These are phyloP conservation scores for Penicillium sp. DNA, from an alignment of 2,329 filamentous ascomycete genomes.

Conservation along the genomic window DNA sequence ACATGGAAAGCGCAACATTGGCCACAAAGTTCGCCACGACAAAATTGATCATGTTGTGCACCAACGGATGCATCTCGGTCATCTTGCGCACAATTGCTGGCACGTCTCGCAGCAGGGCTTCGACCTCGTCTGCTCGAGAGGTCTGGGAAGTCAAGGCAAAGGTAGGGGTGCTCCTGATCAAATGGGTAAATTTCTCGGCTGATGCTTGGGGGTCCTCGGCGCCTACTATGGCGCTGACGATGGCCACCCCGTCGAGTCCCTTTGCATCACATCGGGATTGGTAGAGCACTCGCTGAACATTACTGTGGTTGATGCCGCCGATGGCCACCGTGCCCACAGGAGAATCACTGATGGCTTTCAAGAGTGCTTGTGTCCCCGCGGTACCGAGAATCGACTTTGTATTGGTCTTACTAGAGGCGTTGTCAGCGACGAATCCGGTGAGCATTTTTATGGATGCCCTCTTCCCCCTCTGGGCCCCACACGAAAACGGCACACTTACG, in stretches of 20 bases:
- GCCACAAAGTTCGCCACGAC: slow-evolving; percentile 95
- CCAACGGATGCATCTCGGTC: slow-evolving; percentile 61
- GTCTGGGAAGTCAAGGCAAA: slow-evolving; percentile 28
- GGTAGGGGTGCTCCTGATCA: slow-evolving; percentile 44
- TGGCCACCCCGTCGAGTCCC: slow-evolving; percentile 70
- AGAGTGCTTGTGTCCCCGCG: slow-evolving; percentile 61
- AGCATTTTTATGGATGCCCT: background rate
- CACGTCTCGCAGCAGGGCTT: slow-evolving; percentile 30
- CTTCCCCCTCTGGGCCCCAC: background rate
- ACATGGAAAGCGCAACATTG: slow-evolving; percentile 75
- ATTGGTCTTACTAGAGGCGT: slow-evolving; percentile 64
- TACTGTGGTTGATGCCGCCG: slow-evolving; percentile 75
- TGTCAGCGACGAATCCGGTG: slow-evolving; percentile 4
- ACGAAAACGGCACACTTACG: slow-evolving; percentile 47
- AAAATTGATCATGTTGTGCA: slow-evolving; percentile 96
- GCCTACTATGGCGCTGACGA: slow-evolving; percentile 83
- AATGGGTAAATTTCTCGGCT: slow-evolving; percentile 52
- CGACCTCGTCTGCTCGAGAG: slow-evolving; percentile 24
- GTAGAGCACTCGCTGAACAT: slow-evolving; percentile 66
- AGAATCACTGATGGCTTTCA: slow-evolving; percentile 52
- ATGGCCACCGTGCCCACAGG: slow-evolving; percentile 65
- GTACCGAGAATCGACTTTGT: slow-evolving; percentile 76
- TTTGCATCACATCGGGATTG: slow-evolving; percentile 57
- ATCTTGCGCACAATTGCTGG: slow-evolving; percentile 55
- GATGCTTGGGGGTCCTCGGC: slow-evolving; percentile 61